phyloP scores from a whole-genome alignment of 345 rosid genomes.

The Pistacia atlantica region DNA sequence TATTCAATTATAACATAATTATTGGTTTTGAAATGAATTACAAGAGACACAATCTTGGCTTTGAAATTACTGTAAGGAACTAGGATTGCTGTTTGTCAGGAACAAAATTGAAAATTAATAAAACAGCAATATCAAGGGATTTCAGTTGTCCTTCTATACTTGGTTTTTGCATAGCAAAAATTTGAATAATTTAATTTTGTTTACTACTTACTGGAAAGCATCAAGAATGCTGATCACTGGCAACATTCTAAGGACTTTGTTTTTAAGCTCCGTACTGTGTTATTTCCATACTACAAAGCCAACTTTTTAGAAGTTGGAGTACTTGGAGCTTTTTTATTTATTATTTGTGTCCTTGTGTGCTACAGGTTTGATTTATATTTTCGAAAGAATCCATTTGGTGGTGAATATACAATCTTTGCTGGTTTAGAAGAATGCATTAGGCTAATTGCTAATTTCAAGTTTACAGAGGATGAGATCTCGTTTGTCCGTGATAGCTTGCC shows the following conservation, averaged over 20 bases:
- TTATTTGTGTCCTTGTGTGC: background rate
- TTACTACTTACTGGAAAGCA: background rate
- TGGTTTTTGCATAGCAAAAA: background rate
- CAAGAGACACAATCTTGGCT: too few relatives aligned
- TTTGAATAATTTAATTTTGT: background rate
- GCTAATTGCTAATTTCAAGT: slow-evolving; percentile 83
- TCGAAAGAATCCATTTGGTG: slow-evolving; percentile 95
- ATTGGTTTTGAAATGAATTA: background rate
- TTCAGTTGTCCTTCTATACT: background rate
- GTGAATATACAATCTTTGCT: slow-evolving; percentile 92
- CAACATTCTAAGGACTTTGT: background rate
- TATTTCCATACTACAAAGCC: background rate
- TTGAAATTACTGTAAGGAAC: background rate
- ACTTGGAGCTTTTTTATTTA: background rate
- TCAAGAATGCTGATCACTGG: background rate
- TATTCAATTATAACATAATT: background rate
- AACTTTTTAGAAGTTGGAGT: background rate
- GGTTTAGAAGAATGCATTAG: slow-evolving; percentile 95
- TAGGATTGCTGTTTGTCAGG: background rate
- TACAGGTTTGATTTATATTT: slow-evolving; percentile 91
- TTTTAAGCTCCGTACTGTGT: background rate
- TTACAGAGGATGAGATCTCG: slow-evolving; percentile 68
- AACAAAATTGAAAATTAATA: background rate
- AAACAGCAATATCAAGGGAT: background rate
- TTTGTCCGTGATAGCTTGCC: slow-evolving; percentile 69